Evolutionary conservation across 2,329 filamentous ascomycete genomes (phyloP).

Genomic region (Aureobasidium subglaciale): DNA sequence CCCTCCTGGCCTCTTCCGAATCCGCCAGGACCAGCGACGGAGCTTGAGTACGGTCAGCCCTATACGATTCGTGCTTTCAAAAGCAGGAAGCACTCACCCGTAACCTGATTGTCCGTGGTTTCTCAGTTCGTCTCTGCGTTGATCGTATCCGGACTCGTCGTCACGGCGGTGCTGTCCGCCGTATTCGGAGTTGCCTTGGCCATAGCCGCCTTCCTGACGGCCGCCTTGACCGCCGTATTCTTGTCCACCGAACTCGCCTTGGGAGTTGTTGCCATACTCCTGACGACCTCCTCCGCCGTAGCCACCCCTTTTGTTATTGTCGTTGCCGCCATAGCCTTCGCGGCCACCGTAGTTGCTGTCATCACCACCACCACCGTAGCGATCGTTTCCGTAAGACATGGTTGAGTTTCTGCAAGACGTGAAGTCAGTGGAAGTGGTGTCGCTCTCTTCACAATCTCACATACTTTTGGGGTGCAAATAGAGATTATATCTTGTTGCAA

Average conservation of each 20-base stretch:
- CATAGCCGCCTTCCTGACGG: slow-evolving; percentile 17
- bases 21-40: slow-evolving; percentile 11
- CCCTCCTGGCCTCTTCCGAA: slow-evolving; percentile 11
- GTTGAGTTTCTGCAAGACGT: background rate
- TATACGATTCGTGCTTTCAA: background rate
- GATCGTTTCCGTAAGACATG: slow-evolving; percentile 30
- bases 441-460: no score
- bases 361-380: slow-evolving; percentile 20
- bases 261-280: slow-evolving; percentile 14
- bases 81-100: background rate
- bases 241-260: slow-evolving; percentile 9
- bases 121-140: slow-evolving; percentile 15
- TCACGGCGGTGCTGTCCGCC: slow-evolving; percentile 15
- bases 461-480: no score
- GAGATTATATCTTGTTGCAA: background rate
- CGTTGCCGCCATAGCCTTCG: slow-evolving; percentile 17
- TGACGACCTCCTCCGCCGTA: slow-evolving; percentile 20
- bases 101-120: slow-evolving; percentile 19
- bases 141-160: slow-evolving; percentile 16
- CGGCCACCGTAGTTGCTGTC: slow-evolving; percentile 23
- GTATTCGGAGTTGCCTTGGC: slow-evolving; percentile 20
- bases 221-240: slow-evolving; percentile 18
- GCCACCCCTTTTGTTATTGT: slow-evolving; percentile 12
- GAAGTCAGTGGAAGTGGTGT: background rate
- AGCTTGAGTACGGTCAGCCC: background rate